phyloP scores from a whole-genome alignment of 2,329 filamentous ascomycete genomes.

The Helotiales sp. region DNA sequence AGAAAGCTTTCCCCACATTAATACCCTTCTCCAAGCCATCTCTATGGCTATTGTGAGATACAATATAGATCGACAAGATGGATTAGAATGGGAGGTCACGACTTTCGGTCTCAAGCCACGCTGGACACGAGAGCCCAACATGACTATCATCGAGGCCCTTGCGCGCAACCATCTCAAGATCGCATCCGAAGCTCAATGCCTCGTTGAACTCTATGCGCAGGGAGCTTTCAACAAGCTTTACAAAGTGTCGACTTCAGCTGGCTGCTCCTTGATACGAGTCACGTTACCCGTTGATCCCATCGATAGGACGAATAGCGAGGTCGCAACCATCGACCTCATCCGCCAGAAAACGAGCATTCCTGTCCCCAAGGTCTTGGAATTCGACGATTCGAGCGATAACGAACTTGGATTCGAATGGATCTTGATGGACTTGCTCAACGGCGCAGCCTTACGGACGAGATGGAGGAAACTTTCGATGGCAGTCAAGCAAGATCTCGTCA shows the following conservation, averaged over 20 bases:
- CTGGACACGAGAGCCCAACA: slow-evolving; percentile 32
- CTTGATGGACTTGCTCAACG: slow-evolving; percentile 35
- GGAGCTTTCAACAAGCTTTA: slow-evolving; percentile 37
- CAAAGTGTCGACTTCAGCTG: slow-evolving; percentile 25
- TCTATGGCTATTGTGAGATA: too few relatives aligned
- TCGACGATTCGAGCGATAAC: slow-evolving; percentile 36
- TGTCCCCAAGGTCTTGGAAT: slow-evolving; percentile 37
- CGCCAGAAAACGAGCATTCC: slow-evolving; percentile 35
- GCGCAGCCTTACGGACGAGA: slow-evolving; percentile 22
- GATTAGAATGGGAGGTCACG: slow-evolving; percentile 11
- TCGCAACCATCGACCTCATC: slow-evolving; percentile 40
- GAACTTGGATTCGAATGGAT: slow-evolving; percentile 44
- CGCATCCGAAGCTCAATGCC: slow-evolving; percentile 18
- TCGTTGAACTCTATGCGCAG: slow-evolving; percentile 28
- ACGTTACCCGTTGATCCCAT: slow-evolving; percentile 38
- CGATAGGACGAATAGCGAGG: slow-evolving; percentile 42
- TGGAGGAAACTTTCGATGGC: slow-evolving; percentile 37
- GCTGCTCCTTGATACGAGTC: slow-evolving; percentile 37
- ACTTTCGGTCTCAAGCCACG: slow-evolving; percentile 18
- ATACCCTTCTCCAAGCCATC: too few relatives aligned
- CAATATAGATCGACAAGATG: too few relatives aligned
- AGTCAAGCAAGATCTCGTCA: slow-evolving; percentile 36
- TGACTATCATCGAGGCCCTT: slow-evolving; percentile 27
- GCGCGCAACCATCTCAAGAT: slow-evolving; percentile 29
- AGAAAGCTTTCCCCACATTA: too few relatives aligned